These are phyloP conservation scores for Solanum gracilifrons DNA, from an alignment of 257 asterid species.

Conservation along the genomic window DNA sequence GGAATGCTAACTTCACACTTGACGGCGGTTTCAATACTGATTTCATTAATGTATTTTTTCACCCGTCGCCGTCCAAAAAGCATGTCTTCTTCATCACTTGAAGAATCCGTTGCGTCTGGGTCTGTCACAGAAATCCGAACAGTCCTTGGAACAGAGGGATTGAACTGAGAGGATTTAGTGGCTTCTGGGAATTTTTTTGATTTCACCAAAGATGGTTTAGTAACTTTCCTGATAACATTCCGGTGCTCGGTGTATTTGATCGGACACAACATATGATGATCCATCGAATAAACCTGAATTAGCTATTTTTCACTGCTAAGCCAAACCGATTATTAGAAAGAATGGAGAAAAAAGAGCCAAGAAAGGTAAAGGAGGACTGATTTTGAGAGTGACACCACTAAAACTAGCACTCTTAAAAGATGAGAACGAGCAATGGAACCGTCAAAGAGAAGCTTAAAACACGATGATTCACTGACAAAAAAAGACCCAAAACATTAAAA, in stretches of 20 bases:
- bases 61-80: conserved; percentile 42
- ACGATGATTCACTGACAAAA: conserved; percentile 36
- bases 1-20: not conserved
- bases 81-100: conserved; percentile 54
- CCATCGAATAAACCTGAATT: conserved; percentile 25
- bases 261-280: conserved; percentile 32
- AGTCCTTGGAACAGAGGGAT: conserved; percentile 10
- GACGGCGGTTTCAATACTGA: conserved; percentile 24
- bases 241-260: conserved; percentile 61
- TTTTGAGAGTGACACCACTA: not conserved
- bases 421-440: conserved; percentile 4
- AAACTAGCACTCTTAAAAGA: not conserved
- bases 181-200: conserved; percentile 3
- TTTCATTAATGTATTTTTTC: conserved; percentile 44
- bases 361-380: conserved; percentile 9
- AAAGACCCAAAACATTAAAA: conserved; percentile 20
- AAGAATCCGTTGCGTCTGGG: conserved; percentile 80
- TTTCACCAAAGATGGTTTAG: conserved; percentile 19
- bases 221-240: conserved; percentile 23
- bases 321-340: not conserved
- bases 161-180: not conserved
- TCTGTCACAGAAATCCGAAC: conserved; percentile 53
- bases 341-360: not conserved
- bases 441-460: conserved; percentile 20
- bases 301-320: not conserved